A percentile compares a stretch with the other conserved stretches of the same genome.
Conservation (phyloP, 306 rosid species). For the Citrullus mucosospermus region DNA sequence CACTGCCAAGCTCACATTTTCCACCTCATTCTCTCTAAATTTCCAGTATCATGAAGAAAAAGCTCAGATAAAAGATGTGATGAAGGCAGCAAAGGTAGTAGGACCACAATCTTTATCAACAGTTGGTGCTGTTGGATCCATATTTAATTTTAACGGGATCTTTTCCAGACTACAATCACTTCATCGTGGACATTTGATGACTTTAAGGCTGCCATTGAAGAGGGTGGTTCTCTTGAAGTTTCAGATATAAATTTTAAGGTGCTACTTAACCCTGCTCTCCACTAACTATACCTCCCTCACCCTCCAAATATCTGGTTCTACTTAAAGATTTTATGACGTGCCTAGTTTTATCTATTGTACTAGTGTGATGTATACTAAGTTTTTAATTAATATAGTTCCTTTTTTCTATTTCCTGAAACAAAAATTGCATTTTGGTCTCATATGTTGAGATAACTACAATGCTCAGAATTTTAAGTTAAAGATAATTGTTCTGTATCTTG, state of each 20-base stretch:
- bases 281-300: neutral
- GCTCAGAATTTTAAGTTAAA: neutral
- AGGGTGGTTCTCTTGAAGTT: slow-evolving; percentile 37
- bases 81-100: slow-evolving; percentile 77
- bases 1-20: neutral
- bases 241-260: slow-evolving; percentile 85
- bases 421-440: neutral
- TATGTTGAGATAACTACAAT: neutral
- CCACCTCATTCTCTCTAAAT: neutral
- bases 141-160: slow-evolving; percentile 11
- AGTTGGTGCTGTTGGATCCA: neutral
- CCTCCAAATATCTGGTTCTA: neutral
- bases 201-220: slow-evolving; percentile 48
- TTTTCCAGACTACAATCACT: slow-evolving; percentile 39
- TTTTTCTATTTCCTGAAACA: neutral
- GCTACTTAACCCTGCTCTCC: neutral
- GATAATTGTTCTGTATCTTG: neutral
- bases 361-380: neutral
- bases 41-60: slow-evolving; percentile 83
- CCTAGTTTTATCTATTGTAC: neutral
- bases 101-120: slow-evolving; percentile 14
- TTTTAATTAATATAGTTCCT: neutral
- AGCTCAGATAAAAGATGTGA: slow-evolving; percentile 53
- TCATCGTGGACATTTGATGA: slow-evolving; percentile 62
- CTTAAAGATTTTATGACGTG: neutral